Percentiles rank a stretch among this genome's conserved stretches.
These are phyloP conservation scores for Leucocoprinus birnbaumii DNA, from an alignment of 768 basidiomycete species.

Conservation along the genomic window DNA sequence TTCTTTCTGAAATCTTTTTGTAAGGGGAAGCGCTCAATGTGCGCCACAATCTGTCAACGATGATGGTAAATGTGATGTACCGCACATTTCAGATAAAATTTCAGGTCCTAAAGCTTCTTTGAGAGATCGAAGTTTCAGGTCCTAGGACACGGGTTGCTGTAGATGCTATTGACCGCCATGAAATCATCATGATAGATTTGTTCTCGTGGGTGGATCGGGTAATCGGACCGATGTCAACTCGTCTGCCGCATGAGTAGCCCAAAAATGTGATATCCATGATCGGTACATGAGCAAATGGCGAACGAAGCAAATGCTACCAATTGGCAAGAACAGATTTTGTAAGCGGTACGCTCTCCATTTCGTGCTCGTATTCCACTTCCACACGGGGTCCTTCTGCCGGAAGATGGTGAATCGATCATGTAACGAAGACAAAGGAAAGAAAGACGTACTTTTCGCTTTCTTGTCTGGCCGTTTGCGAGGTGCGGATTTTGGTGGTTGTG, in stretches of 20 bases:
- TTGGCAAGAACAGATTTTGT: constrained; percentile 48
- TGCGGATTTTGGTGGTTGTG: constrained; percentile 37
- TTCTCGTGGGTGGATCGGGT: too few relatives aligned
- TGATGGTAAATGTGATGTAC: too few relatives aligned
- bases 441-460: constrained; percentile 54
- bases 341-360: constrained; percentile 68
- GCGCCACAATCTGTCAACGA: too few relatives aligned
- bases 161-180: too few relatives aligned
- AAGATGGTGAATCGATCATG: not conserved
- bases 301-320: constrained; percentile 37
- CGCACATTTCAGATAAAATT: too few relatives aligned
- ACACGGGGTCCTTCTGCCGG: constrained; percentile 74
- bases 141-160: too few relatives aligned
- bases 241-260: too few relatives aligned
- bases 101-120: too few relatives aligned
- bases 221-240: too few relatives aligned
- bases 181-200: too few relatives aligned
- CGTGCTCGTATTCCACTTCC: constrained; percentile 96
- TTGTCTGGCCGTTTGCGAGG: constrained; percentile 56
- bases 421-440: not conserved
- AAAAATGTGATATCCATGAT: too few relatives aligned
- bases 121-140: too few relatives aligned
- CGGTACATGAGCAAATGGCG: not conserved
- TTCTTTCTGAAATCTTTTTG: not conserved
- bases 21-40: not conserved